These are phyloP conservation scores for Globisporangium alternatum DNA, from an alignment of 352 stramenopile species.

Conservation along the genomic window DNA sequence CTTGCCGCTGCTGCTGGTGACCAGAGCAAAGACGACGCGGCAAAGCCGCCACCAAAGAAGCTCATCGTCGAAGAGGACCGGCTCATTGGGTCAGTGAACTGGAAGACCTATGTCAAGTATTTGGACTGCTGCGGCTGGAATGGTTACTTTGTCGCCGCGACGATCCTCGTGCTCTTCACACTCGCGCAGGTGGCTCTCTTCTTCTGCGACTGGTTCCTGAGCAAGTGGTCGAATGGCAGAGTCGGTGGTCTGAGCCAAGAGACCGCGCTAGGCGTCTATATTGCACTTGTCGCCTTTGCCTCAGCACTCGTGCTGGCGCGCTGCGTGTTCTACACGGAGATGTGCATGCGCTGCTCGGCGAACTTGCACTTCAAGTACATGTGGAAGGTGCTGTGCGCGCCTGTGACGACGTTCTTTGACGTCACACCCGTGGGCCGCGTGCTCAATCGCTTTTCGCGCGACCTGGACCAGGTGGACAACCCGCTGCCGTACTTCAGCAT, in stretches of 20 bases:
- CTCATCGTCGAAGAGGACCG: conserved; percentile 43
- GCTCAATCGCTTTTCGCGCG: conserved; percentile 34
- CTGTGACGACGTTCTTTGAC: conserved; percentile 19
- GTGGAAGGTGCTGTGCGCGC: conserved; percentile 21
- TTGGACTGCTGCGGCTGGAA: conserved; percentile 45
- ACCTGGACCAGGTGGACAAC: conserved; percentile 47
- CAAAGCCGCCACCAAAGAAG: conserved; percentile 24
- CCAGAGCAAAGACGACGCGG: background rate
- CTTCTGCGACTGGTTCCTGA: conserved; percentile 54
- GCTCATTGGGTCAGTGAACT: conserved; percentile 31
- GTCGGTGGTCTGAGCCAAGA: conserved; percentile 29
- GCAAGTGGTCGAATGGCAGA: conserved; percentile 37
- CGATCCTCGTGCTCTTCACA: conserved; percentile 34
- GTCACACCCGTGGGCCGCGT: conserved; percentile 16
- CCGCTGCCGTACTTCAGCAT: conserved; percentile 50
- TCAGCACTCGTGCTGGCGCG: conserved; percentile 37
- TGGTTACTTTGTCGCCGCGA: conserved; percentile 24
- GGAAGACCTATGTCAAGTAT: conserved; percentile 51
- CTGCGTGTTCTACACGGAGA: conserved; percentile 42
- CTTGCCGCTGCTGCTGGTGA: background rate
- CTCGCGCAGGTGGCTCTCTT: conserved; percentile 43
- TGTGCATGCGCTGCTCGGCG: conserved; percentile 43
- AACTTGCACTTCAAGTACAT: conserved; percentile 46
- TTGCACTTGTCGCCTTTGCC: conserved; percentile 30
- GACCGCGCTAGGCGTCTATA: conserved; percentile 34